Evolutionary conservation across 2,329 filamentous ascomycete species (phyloP).

Genomic region (Coleophoma crateriformis): DNA sequence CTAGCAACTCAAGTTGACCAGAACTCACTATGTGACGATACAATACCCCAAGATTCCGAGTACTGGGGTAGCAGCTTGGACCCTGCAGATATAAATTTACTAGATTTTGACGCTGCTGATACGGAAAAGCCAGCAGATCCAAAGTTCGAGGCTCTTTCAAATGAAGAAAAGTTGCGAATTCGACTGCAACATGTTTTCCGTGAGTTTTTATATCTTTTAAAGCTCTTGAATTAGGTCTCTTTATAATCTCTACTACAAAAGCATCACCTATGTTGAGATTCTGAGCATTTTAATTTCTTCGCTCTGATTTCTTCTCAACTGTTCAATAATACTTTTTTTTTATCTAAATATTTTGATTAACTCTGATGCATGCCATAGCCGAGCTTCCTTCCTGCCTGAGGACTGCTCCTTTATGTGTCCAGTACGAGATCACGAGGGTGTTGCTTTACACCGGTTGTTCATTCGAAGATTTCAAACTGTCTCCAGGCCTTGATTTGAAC

Average conservation of each 20-base stretch:
- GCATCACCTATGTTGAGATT: too few species aligned
- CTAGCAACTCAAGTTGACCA: conserved; percentile 4
- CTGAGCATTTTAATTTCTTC: background rate
- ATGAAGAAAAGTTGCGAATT: conserved; percentile 2
- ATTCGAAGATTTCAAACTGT: conserved; percentile 10
- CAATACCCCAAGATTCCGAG: conserved; percentile 10
- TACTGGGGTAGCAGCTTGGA: conserved; percentile 19
- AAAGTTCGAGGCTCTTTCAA: conserved; percentile 1
- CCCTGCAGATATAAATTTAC: conserved; percentile 3
- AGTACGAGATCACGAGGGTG: conserved; percentile 25
- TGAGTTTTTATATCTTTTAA: conserved; percentile 4
- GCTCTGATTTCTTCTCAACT: background rate
- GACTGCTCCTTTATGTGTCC: conserved; percentile 10
- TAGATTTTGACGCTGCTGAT: conserved; percentile 5
- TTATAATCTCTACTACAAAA: too few species aligned
- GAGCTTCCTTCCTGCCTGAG: conserved; percentile 13
- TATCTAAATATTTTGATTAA: too few species aligned
- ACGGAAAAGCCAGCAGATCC: background rate
- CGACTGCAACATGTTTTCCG: conserved; percentile 11
- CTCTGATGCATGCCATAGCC: conserved; percentile 7
- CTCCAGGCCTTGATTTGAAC: conserved; percentile 26
- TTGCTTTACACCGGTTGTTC: conserved; percentile 20
- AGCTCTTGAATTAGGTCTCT: background rate
- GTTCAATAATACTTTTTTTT: background rate
- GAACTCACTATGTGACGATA: background rate